Evolutionary conservation across 306 rosid species (phyloP), one percentile per base, ranked within the genome.

Genomic region (Mucuna pruriens): DNA sequence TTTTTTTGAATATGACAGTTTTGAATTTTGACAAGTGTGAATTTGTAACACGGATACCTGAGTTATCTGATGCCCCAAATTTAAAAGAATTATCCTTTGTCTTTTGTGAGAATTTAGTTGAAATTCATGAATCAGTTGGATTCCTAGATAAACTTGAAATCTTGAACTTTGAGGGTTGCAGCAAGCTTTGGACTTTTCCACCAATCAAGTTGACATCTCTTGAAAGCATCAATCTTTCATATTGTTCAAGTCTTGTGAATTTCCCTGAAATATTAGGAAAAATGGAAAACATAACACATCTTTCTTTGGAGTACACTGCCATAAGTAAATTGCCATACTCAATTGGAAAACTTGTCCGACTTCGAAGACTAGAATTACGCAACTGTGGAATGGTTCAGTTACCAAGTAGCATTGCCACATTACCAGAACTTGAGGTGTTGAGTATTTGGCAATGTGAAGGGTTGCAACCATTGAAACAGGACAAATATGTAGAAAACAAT

Each of bases 301-400:
- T 64, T 36, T 34, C 46, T 2, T 64, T 64, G 46, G 48, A 64
- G 29, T n/a, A 64, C 29, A n/a, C 71, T 64, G 71, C 48, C 69
- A 62, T 62, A 31, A 62, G 23, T 4, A 22, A 62, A 33, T 33
- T 62, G 2, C 69, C 69, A 31, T 17, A 36, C 36, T 64, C 71
- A 64, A 64, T 64, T 36, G 15, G 26, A 64, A 8, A 64, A 16
- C 29, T 64, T 36, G 3, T 11, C 4, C 16, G 71, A 4, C 71
- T 64, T 36, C 2, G 9, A 36, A 36, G 71, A 3, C 4, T 64
- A 64, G 48, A 34, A 36, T 15, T 64, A 7, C 48, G 9, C 5
- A 23, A 23, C 22, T 25, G 34, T 57, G 33, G 64, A 57, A 57
- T 22, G 36, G 2, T 57, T 57, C 33, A 22, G 6, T 9, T 58